These are phyloP conservation scores for Emydomyces testavorans DNA, from an alignment of 2,329 filamentous ascomycete genomes.

Conservation along the genomic window DNA sequence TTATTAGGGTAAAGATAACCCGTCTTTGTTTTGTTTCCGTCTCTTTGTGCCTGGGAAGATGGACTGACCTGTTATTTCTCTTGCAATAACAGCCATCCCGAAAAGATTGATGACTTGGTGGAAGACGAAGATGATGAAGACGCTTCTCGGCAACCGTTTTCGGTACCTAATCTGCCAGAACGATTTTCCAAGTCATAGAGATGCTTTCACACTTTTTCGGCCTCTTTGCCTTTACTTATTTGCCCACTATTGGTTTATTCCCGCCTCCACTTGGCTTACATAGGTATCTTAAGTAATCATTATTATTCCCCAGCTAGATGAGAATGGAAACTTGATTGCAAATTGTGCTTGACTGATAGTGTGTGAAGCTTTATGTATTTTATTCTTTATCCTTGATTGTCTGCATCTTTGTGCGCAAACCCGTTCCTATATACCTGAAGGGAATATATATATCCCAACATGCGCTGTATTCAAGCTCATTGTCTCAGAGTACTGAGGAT, in stretches of 20 bases:
- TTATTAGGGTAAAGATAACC: slow-evolving; percentile 60
- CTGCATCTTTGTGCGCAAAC: background rate
- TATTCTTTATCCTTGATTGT: background rate
- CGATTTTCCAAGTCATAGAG: slow-evolving; percentile 7
- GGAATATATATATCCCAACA: too few species aligned
- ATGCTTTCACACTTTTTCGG: background rate
- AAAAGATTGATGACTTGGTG: slow-evolving; percentile 49
- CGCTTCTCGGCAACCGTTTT: slow-evolving; percentile 18
- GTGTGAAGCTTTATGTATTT: background rate
- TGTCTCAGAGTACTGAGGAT: too few species aligned
- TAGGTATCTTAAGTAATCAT: background rate
- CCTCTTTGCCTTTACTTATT: background rate
- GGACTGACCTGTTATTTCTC: background rate
- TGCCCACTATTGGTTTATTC: background rate
- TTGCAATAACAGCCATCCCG: slow-evolving; percentile 45
- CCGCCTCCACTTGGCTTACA: background rate
- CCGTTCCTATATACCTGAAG: too few species aligned
- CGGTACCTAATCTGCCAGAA: slow-evolving; percentile 27
- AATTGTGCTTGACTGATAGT: background rate
- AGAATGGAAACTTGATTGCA: background rate
- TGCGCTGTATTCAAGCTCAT: too few species aligned
- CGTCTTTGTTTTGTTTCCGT: background rate
- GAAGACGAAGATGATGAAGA: slow-evolving; percentile 43
- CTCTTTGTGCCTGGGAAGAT: background rate
- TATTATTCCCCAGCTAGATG: slow-evolving; percentile 4